Base-by-base conservation (phyloP, 192 early-diverging fungal species). In the Hyaloraphidium curvatum region DNA sequence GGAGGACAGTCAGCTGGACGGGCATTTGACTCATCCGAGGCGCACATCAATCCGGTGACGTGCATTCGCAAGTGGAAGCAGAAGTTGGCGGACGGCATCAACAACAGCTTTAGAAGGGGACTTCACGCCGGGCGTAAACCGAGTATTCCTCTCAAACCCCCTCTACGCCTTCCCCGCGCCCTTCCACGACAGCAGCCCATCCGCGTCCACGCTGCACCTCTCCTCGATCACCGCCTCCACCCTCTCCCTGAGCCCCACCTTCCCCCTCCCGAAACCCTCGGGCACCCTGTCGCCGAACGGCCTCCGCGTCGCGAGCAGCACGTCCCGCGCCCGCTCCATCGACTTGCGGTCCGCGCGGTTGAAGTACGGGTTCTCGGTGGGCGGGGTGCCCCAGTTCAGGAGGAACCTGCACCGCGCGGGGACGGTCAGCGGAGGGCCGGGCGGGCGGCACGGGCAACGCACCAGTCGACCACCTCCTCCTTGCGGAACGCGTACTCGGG, bases 381-480 rank as follows among this genome's bases (percentile, higher is more conserved):
- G 43, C 7, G 25, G 25, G 5, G 43, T 5, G 25, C 43, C 43
- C 43, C 43, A 48, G 43, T 48, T 14, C 23, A 22, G 14, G 23
- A 48, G 43, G 43, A 48, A 48, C 43, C 43, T 48, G 5, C 7
- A 14, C 14, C 5, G 25, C 17, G 35, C 11, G 17, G 11, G 11
- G 11, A 17, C 35, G 35, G 17, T 17, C 35, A 37, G 11, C 11
- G 17, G 35, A 13, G 17, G 11, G 35, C 11, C 17, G 11, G 35
- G 35, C 11, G 11, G 17, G 17, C 17, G 11, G 35, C 11, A 37
- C 35, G 11, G 11, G 17, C 17, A 37, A 48, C 43, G 7, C 43
- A 81, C 52, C 74, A 80, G 28, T 73, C 65, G 0, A 79, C 54
- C 5, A 84, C 66, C 35, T 83, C 76, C 5, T 64, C 53, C 2